Evolutionary conservation across 176 grass and related monocot genomes (phyloP).

Genomic region (Metroxylon sagu): DNA sequence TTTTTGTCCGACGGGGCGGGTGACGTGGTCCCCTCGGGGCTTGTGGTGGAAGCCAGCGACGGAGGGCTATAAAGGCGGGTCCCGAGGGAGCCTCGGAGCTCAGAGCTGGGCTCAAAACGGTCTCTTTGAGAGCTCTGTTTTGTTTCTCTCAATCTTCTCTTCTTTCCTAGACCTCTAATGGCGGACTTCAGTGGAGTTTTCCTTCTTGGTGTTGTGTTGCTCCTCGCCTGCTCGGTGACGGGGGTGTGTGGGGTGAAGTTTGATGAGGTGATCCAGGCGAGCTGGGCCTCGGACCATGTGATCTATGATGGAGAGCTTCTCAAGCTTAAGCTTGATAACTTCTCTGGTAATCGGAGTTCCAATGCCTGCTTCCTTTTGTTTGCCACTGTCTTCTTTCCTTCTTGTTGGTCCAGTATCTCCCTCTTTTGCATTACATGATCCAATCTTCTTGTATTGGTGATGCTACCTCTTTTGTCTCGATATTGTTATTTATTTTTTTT

Average conservation of each 20-base stretch:
- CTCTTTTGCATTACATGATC: no score
- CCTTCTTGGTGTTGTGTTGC: neutral
- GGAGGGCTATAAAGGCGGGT: constrained; percentile 16
- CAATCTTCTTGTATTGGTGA: no score
- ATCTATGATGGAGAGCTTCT: constrained; percentile 83
- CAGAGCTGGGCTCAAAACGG: neutral
- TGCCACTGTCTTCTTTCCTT: neutral
- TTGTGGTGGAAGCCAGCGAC: constrained; percentile 1
- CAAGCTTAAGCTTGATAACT: constrained; percentile 74
- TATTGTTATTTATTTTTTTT: no score
- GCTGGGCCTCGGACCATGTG: constrained; percentile 95
- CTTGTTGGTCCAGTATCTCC: neutral
- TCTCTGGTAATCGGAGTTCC: constrained; percentile 33
- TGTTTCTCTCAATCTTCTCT: neutral
- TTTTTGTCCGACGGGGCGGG: constrained; percentile 5
- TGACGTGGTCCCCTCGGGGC: constrained; percentile 22
- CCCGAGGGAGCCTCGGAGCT: neutral
- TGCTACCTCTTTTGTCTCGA: no score
- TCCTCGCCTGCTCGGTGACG: neutral
- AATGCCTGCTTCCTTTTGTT: neutral
- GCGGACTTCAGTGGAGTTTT: neutral
- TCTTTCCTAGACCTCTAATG: constrained; percentile 3
- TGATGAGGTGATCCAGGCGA: constrained; percentile 77
- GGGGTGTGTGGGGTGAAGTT: constrained; percentile 31
- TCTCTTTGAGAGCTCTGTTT: constrained; percentile 1